Evolutionary conservation across 176 grass and related monocot species (phyloP), one percentile per base, ranked within the genome.

Genomic region (Rhynchospora tenuis): DNA sequence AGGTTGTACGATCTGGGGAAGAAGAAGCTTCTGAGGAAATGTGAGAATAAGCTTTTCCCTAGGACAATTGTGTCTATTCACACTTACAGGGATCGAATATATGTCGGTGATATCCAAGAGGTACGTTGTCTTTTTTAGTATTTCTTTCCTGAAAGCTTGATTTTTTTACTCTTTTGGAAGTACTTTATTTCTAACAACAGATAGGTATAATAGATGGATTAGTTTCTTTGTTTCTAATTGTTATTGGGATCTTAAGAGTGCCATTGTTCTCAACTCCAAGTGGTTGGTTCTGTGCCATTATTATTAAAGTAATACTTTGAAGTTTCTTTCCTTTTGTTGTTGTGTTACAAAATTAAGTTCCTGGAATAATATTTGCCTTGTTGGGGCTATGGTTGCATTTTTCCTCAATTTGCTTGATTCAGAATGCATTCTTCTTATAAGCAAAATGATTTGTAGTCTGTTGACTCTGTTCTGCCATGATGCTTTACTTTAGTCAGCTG

Each of bases 71-170:
- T 99, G 20, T 95, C 91, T 48, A 95, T 99, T 73, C 93, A 99
- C 84, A 92, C 96, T 50, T 99, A 99, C 77, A 86, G 96, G 78
- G 96, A 99, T 89, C 92, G 96, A 79, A 99, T 99, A 64, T 99
- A 99, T 12, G 86, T 99, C 63, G 93, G 96, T 16, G 96, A 99
- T 85, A 93, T 99, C 61, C 91, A 95, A 88, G 96, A 99, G 96
- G 96, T 99, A 93, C 48, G 72, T 48, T 77, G 27, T 55, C 29
- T 66, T 42, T 78, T 47, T 61, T 81, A 56, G 22, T 72, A 3
- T 84, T 60, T 23, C 22, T 78, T 75, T 81, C 33, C 64, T 38
- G 13, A 63, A 67, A 67, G 14, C 29, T 67, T 50, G 31, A 59
- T 38, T 59, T 24, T 33, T 61, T 70, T 44, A 45, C 54, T 79